Evolutionary conservation across 2,329 filamentous ascomycete genomes (phyloP), one percentile per base, ranked within the genome.

Genomic region (Neofusicoccum kwambonambiense): DNA sequence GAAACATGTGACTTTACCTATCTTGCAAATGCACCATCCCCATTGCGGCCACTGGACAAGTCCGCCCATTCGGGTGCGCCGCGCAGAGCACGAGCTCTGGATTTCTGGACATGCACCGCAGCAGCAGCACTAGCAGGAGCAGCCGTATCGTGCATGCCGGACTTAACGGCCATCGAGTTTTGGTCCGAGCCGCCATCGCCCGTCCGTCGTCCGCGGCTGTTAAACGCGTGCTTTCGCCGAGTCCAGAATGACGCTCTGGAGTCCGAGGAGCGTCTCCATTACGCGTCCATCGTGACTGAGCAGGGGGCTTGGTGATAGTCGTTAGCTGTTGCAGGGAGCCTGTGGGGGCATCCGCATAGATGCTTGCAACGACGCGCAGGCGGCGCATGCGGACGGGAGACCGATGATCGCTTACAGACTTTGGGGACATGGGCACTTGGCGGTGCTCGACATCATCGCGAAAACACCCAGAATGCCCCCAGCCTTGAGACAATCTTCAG

Each of bases 1-100:
- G 22, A 58, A 47, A 58, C 54, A 58, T 58, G 54, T 58, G 54
- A 58, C 54, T 34, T 45, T 58, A 39, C 35, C 42, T 39, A 58
- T 37, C n/a, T 57, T 42, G 37, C 52, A 8, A n/a, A 57, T 57
- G 52, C 22, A 15, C 39, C 11, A 15, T 45, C 27, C 27, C 15
- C 27, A 15, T 51, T 27, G 22, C 27, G 27, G 11, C 19, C 19
- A 8, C n/a, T 27, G 41, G 34, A 39, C 31, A n/a, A 22, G 39
- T 22, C 54, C 54, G 27, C 54, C 41, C 39, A 31, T n/a, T 35
- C 19, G 54, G 54, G 41, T 34, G 22, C 41, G 41, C 54, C n/a
- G 39, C 41, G 54, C 13, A 58, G 54, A 58, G 54, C 54, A 58
- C 39, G 39, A 58, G 54, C 54, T 17, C 37, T 31, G 27, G 27